Evolutionary conservation across 179 eudicot genomes (phyloP), one percentile per base, ranked within the genome.

Genomic region (Actinidia chinensis): DNA sequence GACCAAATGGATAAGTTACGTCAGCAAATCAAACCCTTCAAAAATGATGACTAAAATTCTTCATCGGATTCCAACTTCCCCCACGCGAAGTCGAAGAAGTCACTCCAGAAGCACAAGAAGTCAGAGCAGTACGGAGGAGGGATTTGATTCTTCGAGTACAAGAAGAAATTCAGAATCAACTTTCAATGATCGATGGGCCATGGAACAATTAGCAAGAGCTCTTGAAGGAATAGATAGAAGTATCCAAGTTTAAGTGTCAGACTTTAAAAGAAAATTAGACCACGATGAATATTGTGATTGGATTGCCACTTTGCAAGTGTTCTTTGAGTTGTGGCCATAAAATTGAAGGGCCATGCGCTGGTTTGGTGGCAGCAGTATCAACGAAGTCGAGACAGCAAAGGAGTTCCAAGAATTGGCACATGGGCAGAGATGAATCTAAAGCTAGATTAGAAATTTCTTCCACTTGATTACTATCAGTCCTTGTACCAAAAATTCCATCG

Each of bases 181-280:
- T 8, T 15, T 13, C 8, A 15, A 7, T 46, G 17, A 44, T 68
- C 54, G 6, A 17, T 68, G 25, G 25, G 25, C 8, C 42, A 68
- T 68, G 73, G 54, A 68, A 43, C 28, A 22, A 44, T 68, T 68
- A 20, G 73, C 15, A 0, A 68, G 73, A 68, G 73, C 54, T 68
- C 73, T 68, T 43, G 52, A 68, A n/a, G 54, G 33, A 20, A 68
- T 36, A 43, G 73, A 46, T 46, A 18, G 73, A 3, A 68, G 73
- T 46, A 46, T 46, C 33, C 73, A 68, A 68, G 73, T 68, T 22
- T 9, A 40, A 1, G 25, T 66, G 33, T 3, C 50, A 2, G 48
- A 66, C 33, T 40, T 66, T 5, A 44, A 43, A 47, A 55, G 55
- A 17, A 69, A 69, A 4, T 14, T 69, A 14, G 43, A 69, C 42